Percentiles rank a stretch among this genome's conserved stretches.
Conservation (phyloP, 495 filamentous ascomycete genomes). For the Thermothielavioides terrestris region DNA sequence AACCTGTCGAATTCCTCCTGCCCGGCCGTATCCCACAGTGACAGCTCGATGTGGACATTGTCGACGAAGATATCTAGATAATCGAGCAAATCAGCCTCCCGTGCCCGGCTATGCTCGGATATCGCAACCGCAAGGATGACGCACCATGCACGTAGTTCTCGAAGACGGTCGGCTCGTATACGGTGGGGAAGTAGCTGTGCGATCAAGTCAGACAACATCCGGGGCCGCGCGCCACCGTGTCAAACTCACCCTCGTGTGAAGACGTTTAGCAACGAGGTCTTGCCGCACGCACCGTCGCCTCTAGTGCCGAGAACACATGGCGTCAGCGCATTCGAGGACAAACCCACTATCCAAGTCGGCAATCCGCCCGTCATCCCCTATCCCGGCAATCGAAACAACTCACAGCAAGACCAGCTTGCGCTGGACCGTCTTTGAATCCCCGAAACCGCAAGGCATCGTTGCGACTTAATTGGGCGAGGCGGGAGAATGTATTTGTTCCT, state of each 20-base stretch:
- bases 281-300: constrained; percentile 95
- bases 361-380: constrained; percentile 6
- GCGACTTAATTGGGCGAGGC: neutral
- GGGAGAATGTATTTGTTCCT: neutral
- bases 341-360: no score
- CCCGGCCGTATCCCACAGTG: constrained; percentile 95
- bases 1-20: constrained; percentile 99
- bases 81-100: constrained; percentile 3
- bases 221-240: neutral
- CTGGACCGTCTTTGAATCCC: constrained; percentile 68
- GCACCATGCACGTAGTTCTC: constrained; percentile 98
- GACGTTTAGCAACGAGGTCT: constrained; percentile 94
- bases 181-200: constrained; percentile 86
- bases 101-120: no score
- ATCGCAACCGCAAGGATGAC: constrained; percentile 7
- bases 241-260: constrained; percentile 85
- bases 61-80: constrained; percentile 90
- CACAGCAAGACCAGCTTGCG: constrained; percentile 96
- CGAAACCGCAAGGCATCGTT: constrained; percentile 54
- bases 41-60: constrained; percentile 89
- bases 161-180: constrained; percentile 98
- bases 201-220: neutral
- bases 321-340: constrained; percentile 24
- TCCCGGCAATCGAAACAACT: constrained; percentile 29
- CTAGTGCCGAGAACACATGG: constrained; percentile 36